These are phyloP conservation scores for Teunomyces cretensis DNA, from an alignment of 805 yeast genomes.

Conservation along the genomic window DNA sequence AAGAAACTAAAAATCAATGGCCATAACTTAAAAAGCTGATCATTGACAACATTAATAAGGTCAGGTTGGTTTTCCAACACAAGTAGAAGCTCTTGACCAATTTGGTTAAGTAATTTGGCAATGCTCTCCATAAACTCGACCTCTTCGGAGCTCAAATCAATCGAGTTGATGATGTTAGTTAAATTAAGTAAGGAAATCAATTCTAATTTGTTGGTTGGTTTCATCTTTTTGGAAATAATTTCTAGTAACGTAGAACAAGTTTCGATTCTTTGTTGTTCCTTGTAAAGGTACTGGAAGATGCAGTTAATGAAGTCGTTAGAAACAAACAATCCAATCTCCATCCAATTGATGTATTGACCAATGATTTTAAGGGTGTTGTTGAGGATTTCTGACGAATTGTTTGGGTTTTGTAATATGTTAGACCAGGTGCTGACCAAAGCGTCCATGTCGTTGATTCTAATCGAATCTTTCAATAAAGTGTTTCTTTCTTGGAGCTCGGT, in stretches of 20 bases:
- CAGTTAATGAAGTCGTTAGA: constrained; percentile 55
- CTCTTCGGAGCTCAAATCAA: constrained; percentile 36
- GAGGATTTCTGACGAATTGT: constrained; percentile 45
- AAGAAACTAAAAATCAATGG: constrained; percentile 73
- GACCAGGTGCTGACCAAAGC: constrained; percentile 68
- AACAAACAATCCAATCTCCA: constrained; percentile 74
- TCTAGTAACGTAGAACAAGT: constrained; percentile 62
- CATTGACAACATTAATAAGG: constrained; percentile 36
- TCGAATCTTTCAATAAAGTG: constrained; percentile 73
- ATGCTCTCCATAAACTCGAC: constrained; percentile 73
- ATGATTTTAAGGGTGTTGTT: constrained; percentile 61
- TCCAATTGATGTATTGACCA: constrained; percentile 92
- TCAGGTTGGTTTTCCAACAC: constrained; percentile 54
- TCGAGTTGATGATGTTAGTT: constrained; percentile 47
- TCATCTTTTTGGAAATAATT: constrained; percentile 76
- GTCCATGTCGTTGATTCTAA: constrained; percentile 75
- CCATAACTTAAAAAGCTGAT: constrained; percentile 21
- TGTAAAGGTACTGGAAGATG: constrained; percentile 58
- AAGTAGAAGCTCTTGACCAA: constrained; percentile 74
- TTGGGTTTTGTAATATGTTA: constrained; percentile 45
- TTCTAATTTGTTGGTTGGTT: constrained; percentile 66
- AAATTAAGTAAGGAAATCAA: constrained; percentile 69
- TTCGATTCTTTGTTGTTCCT: constrained; percentile 48
- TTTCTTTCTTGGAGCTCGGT: constrained; percentile 63
- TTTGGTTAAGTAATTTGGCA: constrained; percentile 69